phyloP scores from a whole-genome alignment of 1,139 yeast species.

The Candida sojae region DNA sequence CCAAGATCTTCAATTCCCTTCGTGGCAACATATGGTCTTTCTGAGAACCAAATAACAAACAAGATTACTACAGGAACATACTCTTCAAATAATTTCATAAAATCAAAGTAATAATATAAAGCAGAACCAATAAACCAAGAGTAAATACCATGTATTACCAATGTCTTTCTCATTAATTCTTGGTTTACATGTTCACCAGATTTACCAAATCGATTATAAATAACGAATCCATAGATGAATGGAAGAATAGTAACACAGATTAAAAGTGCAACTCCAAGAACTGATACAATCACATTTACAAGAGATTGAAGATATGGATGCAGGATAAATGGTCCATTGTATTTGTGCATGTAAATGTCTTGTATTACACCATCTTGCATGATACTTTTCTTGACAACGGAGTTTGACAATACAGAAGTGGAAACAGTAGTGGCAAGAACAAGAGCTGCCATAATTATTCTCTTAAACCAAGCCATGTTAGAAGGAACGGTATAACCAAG shows the following conservation, averaged over 20 bases:
- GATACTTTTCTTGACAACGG: neutral
- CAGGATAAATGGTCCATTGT: neutral
- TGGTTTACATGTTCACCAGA: slow-evolving; percentile 1
- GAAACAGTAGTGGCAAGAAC: neutral
- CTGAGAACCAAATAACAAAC: slow-evolving; percentile 2
- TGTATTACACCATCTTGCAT: neutral
- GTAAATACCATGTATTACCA: neutral
- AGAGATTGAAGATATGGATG: neutral
- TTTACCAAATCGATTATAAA: neutral
- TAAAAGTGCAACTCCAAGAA: slow-evolving; percentile 1
- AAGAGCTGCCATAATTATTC: neutral
- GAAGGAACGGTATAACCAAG: slow-evolving; percentile 4
- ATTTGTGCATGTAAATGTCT: neutral
- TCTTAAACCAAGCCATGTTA: neutral
- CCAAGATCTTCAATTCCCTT: slow-evolving; percentile 4
- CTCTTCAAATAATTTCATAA: slow-evolving; percentile 3
- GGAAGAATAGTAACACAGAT: slow-evolving; percentile 1
- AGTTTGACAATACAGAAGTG: neutral
- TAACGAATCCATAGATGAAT: slow-evolving; percentile 1
- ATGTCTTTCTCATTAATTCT: slow-evolving; percentile 3
- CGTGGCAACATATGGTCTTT: slow-evolving; percentile 4
- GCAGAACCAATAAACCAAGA: slow-evolving; percentile 1
- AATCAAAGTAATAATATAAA: slow-evolving; percentile 1
- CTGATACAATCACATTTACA: neutral
- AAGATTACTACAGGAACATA: slow-evolving; percentile 1